These are phyloP conservation scores for Fusarium liriodendri DNA, from an alignment of 2,329 filamentous ascomycete species.

Conservation along the genomic window DNA sequence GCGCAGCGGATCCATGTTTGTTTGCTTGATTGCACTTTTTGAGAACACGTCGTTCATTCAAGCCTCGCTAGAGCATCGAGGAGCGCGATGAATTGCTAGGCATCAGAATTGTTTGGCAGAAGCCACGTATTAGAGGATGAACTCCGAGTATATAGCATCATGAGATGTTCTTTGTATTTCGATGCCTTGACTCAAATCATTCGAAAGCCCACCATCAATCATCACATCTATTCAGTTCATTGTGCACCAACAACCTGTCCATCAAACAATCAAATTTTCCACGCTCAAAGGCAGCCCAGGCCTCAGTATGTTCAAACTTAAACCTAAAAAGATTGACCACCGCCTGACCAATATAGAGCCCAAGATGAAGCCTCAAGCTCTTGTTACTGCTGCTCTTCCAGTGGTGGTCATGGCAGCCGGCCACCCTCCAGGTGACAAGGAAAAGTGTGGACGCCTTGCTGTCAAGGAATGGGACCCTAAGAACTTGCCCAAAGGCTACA, in stretches of 20 bases:
- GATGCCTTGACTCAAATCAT: not conserved
- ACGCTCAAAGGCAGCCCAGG: not conserved
- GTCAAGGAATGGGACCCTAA: slow-evolving; percentile 29
- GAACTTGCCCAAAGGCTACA: slow-evolving; percentile 9
- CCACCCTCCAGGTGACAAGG: slow-evolving; percentile 4
- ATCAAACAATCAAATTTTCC: not conserved
- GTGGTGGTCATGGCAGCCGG: not conserved
- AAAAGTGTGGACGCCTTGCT: slow-evolving; percentile 25
- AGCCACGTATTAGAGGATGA: not conserved
- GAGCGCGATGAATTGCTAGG: not conserved
- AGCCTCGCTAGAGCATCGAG: not conserved
- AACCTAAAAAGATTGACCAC: too few species aligned
- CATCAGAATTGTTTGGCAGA: not conserved
- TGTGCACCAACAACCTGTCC: not conserved
- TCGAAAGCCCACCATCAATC: not conserved
- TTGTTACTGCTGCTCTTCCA: not conserved
- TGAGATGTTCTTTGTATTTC: not conserved
- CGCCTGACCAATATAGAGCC: not conserved
- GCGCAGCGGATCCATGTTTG: not conserved
- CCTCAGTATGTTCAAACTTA: not conserved
- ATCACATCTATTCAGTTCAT: not conserved
- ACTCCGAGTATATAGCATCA: not conserved
- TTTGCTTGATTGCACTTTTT: not conserved
- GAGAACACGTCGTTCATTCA: not conserved
- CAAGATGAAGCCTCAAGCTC: not conserved